These are phyloP conservation scores for Pachysandra terminalis DNA, from an alignment of 164 flowering plant species.

Conservation along the genomic window DNA sequence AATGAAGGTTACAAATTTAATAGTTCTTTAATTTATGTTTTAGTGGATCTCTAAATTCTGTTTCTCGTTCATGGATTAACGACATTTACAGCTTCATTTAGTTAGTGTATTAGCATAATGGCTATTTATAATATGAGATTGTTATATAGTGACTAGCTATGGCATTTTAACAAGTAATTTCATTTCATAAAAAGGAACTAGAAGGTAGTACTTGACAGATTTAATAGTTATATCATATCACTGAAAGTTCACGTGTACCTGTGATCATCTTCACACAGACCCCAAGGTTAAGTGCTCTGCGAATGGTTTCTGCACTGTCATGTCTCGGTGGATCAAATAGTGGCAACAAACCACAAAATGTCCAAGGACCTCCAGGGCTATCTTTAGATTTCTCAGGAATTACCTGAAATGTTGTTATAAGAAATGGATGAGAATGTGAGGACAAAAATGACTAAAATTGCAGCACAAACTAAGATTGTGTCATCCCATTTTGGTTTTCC, in stretches of 20 bases:
- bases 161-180: background rate
- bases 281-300: slow-evolving; percentile 83
- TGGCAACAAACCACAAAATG: slow-evolving; percentile 75
- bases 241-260: slow-evolving; percentile 36
- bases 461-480: background rate
- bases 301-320: slow-evolving; percentile 92
- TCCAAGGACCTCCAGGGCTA: slow-evolving; percentile 86
- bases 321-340: slow-evolving; percentile 94
- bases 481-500: background rate
- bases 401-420: slow-evolving; percentile 36
- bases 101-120: too few species aligned
- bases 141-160: background rate
- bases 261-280: slow-evolving; percentile 94
- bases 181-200: background rate
- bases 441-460: background rate
- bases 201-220: background rate
- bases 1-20: too few species aligned
- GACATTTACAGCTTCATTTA: too few species aligned
- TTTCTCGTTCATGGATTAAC: too few species aligned
- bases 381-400: slow-evolving; percentile 72
- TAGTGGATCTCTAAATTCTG: too few species aligned
- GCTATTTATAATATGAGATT: background rate
- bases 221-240: background rate
- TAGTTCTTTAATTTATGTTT: too few species aligned
- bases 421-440: slow-evolving; percentile 8